Conservation (phyloP, 2,329 filamentous ascomycete genomes). For the Leptographium radiaticola region DNA sequence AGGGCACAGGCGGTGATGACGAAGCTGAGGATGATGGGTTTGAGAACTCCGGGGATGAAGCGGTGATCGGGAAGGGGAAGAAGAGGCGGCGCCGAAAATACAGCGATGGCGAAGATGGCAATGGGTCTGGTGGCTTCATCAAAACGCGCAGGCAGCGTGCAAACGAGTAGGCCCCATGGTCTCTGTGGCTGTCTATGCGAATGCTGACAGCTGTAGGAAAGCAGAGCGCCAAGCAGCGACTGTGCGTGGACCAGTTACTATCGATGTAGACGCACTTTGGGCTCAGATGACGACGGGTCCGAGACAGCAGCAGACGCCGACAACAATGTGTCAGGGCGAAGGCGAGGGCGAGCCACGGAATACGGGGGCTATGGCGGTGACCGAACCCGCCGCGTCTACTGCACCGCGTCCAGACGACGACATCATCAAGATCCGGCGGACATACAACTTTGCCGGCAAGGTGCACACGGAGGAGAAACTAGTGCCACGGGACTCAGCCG, state of each 20-base stretch:
- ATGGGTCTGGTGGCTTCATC: conserved; percentile 49
- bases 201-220: conserved; percentile 26
- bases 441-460: conserved; percentile 63
- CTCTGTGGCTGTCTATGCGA: not conserved
- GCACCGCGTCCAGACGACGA: conserved; percentile 13
- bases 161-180: conserved; percentile 34
- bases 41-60: conserved; percentile 61
- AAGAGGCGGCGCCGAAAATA: conserved; percentile 29
- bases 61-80: conserved; percentile 49
- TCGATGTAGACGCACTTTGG: conserved; percentile 62
- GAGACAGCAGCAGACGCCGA: not conserved
- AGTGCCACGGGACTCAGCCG: conserved; percentile 50
- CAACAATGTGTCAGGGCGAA: not conserved
- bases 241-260: conserved; percentile 46
- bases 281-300: conserved; percentile 39
- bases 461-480: conserved; percentile 60
- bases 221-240: conserved; percentile 41
- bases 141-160: conserved; percentile 62
- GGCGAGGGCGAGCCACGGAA: not conserved
- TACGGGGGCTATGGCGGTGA: not conserved
- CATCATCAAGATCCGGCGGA: conserved; percentile 53
- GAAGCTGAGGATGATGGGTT: conserved; percentile 36
- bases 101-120: conserved; percentile 39
- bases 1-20: conserved; percentile 7
- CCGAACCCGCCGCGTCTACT: conserved; percentile 11